phyloP scores from a whole-genome alignment of 208 protist species.

The Pavlovales sp. region DNA sequence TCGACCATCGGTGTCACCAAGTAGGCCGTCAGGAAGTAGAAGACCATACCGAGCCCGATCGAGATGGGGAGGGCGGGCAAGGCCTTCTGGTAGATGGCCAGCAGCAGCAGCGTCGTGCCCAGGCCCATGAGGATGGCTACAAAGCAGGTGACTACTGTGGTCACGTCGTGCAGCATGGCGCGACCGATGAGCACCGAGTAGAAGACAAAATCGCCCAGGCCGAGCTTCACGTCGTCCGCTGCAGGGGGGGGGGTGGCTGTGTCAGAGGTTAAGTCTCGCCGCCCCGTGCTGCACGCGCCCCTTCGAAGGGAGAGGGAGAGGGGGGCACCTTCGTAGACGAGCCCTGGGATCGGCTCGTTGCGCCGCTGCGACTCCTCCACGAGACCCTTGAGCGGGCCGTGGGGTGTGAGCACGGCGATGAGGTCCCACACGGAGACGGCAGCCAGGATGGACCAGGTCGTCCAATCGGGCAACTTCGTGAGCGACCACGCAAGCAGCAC shows the following conservation, averaged over 20 bases:
- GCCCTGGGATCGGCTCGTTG: constrained; percentile 63
- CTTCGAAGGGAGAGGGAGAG: background rate
- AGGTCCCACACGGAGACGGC: constrained; percentile 60
- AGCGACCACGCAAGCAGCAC: constrained; percentile 41
- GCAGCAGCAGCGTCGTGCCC: constrained; percentile 64
- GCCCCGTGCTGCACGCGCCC: too few relatives aligned
- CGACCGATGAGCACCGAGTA: constrained; percentile 69
- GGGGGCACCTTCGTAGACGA: constrained; percentile 62
- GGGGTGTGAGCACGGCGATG: constrained; percentile 62
- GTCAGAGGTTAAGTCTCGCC: too few relatives aligned
- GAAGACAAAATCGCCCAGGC: constrained; percentile 78
- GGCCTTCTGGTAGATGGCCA: constrained; percentile 65
- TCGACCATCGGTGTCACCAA: background rate
- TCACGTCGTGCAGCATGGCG: constrained; percentile 59
- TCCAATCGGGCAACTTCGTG: constrained; percentile 67
- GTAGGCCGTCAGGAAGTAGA: constrained; percentile 62
- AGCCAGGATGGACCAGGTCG: constrained; percentile 67
- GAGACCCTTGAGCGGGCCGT: constrained; percentile 64
- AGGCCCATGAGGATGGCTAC: constrained; percentile 57
- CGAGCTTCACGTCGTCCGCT: constrained; percentile 64
- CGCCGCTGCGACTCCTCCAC: constrained; percentile 63
- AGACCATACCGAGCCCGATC: constrained; percentile 65
- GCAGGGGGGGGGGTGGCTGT: constrained; percentile 6
- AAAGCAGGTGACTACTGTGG: constrained; percentile 39
- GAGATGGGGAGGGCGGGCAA: constrained; percentile 73